Conservation (phyloP, 805 yeast genomes). For the Priceomyces fermenticarens region DNA sequence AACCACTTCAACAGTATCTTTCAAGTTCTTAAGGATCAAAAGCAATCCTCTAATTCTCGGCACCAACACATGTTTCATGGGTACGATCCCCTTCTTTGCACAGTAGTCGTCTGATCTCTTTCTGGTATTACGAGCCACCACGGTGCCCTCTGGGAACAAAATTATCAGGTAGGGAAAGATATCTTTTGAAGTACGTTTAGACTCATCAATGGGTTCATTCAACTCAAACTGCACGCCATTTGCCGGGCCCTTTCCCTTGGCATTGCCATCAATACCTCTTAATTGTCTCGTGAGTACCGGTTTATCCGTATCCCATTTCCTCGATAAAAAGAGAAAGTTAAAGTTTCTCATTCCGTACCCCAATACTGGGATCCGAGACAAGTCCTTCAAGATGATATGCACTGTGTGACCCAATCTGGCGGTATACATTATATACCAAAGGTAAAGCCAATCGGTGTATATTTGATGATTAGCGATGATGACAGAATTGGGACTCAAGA, state of each 20-base stretch:
- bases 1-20: conserved; percentile 51
- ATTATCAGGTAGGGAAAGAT: conserved; percentile 58
- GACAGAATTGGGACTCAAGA: conserved; percentile 52
- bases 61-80: conserved; percentile 63
- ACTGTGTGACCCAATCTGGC: conserved; percentile 62
- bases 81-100: conserved; percentile 43
- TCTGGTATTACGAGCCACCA: conserved; percentile 64
- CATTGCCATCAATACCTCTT: conserved; percentile 55
- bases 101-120: conserved; percentile 58
- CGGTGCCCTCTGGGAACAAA: conserved; percentile 95
- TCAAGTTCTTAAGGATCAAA: conserved; percentile 56
- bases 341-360: conserved; percentile 85
- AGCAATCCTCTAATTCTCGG: conserved; percentile 84
- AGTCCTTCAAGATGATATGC: conserved; percentile 73
- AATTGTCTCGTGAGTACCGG: conserved; percentile 54
- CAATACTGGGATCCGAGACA: conserved; percentile 69
- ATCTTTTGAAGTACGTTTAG: conserved; percentile 12
- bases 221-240: conserved; percentile 36
- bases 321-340: conserved; percentile 72
- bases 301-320: conserved; percentile 85
- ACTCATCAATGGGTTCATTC: conserved; percentile 20
- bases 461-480: conserved; percentile 90
- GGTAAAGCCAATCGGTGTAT: conserved; percentile 87
- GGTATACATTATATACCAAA: conserved; percentile 84
- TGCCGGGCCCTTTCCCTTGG: conserved; percentile 55